Evolutionary conservation across 2,329 filamentous ascomycete species (phyloP).

Genomic region (Ophiostoma ulmi): DNA sequence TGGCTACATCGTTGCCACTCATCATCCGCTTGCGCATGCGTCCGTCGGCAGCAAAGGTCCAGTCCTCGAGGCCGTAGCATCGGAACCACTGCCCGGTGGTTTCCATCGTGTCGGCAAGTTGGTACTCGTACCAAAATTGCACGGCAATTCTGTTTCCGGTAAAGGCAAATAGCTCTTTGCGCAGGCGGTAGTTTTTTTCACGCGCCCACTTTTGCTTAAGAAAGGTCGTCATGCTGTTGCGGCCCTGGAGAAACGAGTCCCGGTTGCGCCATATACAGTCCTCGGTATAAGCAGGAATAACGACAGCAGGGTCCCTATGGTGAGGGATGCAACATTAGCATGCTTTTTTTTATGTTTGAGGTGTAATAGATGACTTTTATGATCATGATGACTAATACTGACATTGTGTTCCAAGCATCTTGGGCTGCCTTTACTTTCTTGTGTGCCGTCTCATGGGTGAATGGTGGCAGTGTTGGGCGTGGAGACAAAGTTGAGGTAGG

Average conservation of each 20-base stretch:
- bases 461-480: slow-evolving; percentile 59
- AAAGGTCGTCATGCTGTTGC: slow-evolving; percentile 62
- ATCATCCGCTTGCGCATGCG: slow-evolving; percentile 70
- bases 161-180: slow-evolving; percentile 82
- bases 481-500: slow-evolving; percentile 22
- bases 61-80: slow-evolving; percentile 80
- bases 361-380: neutral
- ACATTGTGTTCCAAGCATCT: slow-evolving; percentile 76
- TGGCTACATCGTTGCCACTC: slow-evolving; percentile 68
- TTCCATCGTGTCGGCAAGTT: slow-evolving; percentile 46
- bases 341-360: neutral
- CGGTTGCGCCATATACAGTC: slow-evolving; percentile 80
- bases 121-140: slow-evolving; percentile 85
- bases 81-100: slow-evolving; percentile 69
- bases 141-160: slow-evolving; percentile 70
- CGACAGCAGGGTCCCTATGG: slow-evolving; percentile 55
- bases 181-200: slow-evolving; percentile 66
- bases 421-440: slow-evolving; percentile 81
- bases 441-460: slow-evolving; percentile 64
- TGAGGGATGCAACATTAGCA: neutral
- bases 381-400: slow-evolving; percentile 27
- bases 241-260: slow-evolving; percentile 62
- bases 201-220: slow-evolving; percentile 67
- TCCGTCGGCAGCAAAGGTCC: slow-evolving; percentile 67
- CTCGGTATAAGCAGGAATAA: slow-evolving; percentile 69